phyloP scores from a whole-genome alignment of 352 stramenopile genomes.

The Elongisporangium prolatum region DNA sequence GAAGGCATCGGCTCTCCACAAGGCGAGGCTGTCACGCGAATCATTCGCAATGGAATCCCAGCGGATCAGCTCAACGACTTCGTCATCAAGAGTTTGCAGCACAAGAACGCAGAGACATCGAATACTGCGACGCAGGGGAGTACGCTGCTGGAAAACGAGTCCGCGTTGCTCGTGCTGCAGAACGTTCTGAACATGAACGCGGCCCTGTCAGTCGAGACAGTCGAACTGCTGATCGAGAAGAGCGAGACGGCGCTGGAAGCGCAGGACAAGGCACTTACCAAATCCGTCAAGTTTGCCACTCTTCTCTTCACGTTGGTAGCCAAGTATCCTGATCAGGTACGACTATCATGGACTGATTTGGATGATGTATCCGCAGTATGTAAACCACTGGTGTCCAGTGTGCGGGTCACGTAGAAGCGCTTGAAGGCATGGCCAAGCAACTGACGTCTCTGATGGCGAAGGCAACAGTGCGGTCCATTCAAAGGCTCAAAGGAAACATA shows the following conservation, averaged over 20 bases:
- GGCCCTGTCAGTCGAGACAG: slow-evolving; percentile 27
- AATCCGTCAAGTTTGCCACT: slow-evolving; percentile 57
- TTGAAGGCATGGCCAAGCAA: slow-evolving; percentile 36
- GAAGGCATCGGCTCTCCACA: slow-evolving; percentile 36
- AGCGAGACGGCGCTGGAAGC: slow-evolving; percentile 38
- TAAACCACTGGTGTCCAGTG: slow-evolving; percentile 17
- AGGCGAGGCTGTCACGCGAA: slow-evolving; percentile 64
- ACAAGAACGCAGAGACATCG: slow-evolving; percentile 5
- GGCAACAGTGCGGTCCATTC: slow-evolving; percentile 57
- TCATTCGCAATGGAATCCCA: slow-evolving; percentile 46
- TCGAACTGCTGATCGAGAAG: slow-evolving; percentile 42
- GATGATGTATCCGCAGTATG: not conserved
- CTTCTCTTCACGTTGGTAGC: slow-evolving; percentile 63
- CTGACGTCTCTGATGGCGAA: slow-evolving; percentile 60
- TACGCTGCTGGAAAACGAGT: slow-evolving; percentile 57
- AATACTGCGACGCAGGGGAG: slow-evolving; percentile 8
- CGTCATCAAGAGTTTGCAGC: slow-evolving; percentile 23
- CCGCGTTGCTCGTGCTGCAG: slow-evolving; percentile 64
- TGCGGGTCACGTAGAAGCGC: slow-evolving; percentile 27
- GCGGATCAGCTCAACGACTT: slow-evolving; percentile 45
- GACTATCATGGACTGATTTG: not conserved
- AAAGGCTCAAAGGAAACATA: slow-evolving; percentile 39
- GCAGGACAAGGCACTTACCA: slow-evolving; percentile 20
- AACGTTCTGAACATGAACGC: slow-evolving; percentile 66
- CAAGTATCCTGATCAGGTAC: slow-evolving; percentile 45